phyloP scores from a whole-genome alignment of 2,329 filamentous ascomycete genomes.

The Phaeosphaeria sp. region DNA sequence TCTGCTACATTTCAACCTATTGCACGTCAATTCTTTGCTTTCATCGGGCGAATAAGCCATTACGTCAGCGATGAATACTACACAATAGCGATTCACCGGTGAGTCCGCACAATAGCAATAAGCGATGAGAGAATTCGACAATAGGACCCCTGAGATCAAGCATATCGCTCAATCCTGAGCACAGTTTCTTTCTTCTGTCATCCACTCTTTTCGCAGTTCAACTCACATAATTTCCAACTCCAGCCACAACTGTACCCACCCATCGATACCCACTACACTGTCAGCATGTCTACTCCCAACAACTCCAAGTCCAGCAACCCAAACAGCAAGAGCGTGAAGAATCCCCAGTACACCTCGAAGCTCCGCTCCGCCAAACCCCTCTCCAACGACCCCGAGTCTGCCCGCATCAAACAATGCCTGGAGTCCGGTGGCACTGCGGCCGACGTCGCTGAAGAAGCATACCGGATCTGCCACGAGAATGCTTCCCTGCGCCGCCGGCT shows the following conservation, averaged over 20 bases:
- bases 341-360: background rate
- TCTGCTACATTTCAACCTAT: background rate
- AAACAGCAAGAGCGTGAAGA: background rate
- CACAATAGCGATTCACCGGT: background rate
- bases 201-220: background rate
- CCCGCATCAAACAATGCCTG: background rate
- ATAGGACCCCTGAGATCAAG: background rate
- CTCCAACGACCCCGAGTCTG: background rate
- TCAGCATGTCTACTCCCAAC: background rate
- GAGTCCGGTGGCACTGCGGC: background rate
- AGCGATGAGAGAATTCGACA: background rate
- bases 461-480: slow-evolving; percentile 1
- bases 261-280: background rate
- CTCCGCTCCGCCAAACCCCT: background rate
- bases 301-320: background rate
- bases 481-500: background rate
- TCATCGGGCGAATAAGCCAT: background rate
- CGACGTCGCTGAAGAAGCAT: background rate
- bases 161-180: background rate
- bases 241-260: background rate
- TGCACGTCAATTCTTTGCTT: background rate
- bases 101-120: background rate
- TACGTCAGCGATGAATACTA: background rate
- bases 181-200: background rate
- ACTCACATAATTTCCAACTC: background rate